Conservation (phyloP, 768 basidiomycete species). For the Auricularia auricula-judae region DNA sequence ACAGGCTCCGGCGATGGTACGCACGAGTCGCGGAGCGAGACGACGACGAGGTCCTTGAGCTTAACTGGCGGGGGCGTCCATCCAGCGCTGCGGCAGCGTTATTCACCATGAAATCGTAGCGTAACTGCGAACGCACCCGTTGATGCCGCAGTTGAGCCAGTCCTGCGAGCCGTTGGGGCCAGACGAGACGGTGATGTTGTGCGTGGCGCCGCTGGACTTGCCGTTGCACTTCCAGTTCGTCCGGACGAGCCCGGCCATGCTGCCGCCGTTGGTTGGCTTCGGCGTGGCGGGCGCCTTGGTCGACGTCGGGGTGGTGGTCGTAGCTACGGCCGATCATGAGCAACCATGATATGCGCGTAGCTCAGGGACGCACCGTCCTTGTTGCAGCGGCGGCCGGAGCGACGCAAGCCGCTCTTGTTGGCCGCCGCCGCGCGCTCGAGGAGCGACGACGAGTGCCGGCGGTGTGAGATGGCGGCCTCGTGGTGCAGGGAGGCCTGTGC, state of each 20-base stretch:
- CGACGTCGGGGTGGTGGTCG: not conserved
- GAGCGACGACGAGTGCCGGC: not conserved
- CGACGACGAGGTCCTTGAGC: conserved; percentile 28
- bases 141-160: not conserved
- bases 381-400: not conserved
- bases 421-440: not conserved
- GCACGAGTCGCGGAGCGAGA: conserved; percentile 20
- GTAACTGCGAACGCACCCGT: not conserved
- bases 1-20: not conserved
- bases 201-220: not conserved
- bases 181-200: not conserved
- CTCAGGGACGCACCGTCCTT: not conserved
- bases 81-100: conserved; percentile 71
- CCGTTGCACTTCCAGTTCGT: not conserved
- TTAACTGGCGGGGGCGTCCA: conserved; percentile 64
- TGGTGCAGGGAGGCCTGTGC: not conserved
- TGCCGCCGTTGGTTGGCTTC: not conserved
- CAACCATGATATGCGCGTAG: not conserved
- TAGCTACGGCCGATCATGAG: not conserved
- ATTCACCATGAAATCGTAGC: conserved; percentile 17
- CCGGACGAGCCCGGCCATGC: not conserved
- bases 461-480: not conserved
- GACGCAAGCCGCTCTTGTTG: not conserved
- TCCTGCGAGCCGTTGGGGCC: not conserved
- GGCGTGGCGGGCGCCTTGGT: not conserved